Evolutionary conservation across 345 rosid species (phyloP).

Genomic region (Excoecaria cochinchinensis): DNA sequence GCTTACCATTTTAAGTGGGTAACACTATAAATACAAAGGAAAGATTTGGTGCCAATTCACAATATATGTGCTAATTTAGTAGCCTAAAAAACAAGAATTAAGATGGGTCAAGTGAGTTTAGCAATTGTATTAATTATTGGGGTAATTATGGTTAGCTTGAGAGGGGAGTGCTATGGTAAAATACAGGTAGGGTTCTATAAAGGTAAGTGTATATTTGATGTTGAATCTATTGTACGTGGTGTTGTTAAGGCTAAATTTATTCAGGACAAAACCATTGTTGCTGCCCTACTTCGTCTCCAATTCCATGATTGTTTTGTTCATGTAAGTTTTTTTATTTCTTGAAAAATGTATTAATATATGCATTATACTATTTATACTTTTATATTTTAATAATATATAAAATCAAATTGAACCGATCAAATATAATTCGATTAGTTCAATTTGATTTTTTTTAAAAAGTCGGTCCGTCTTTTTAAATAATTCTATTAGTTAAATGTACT

Average conservation of each 20-base stretch:
- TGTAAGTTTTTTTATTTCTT: slow-evolving; percentile 23
- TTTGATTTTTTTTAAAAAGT: no score
- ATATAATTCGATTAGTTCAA: no score
- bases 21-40: not conserved
- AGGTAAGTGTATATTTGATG: slow-evolving; percentile 27
- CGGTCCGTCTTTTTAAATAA: no score
- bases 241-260: slow-evolving; percentile 11
- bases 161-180: slow-evolving; percentile 34
- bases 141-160: slow-evolving; percentile 33
- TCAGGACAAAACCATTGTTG: slow-evolving; percentile 27
- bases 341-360: not conserved
- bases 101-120: slow-evolving; percentile 20
- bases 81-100: not conserved
- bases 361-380: not conserved
- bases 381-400: no score
- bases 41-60: not conserved
- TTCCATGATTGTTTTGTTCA: slow-evolving; percentile 54
- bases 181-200: slow-evolving; percentile 36
- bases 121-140: slow-evolving; percentile 20
- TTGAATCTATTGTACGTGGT: slow-evolving; percentile 36
- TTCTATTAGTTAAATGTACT: not conserved
- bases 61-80: not conserved
- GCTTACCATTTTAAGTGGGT: slow-evolving; percentile 11
- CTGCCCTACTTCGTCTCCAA: slow-evolving; percentile 50
- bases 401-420: no score